Conservation (phyloP, 768 basidiomycete species). For the Phlebiopsis gigantea region DNA sequence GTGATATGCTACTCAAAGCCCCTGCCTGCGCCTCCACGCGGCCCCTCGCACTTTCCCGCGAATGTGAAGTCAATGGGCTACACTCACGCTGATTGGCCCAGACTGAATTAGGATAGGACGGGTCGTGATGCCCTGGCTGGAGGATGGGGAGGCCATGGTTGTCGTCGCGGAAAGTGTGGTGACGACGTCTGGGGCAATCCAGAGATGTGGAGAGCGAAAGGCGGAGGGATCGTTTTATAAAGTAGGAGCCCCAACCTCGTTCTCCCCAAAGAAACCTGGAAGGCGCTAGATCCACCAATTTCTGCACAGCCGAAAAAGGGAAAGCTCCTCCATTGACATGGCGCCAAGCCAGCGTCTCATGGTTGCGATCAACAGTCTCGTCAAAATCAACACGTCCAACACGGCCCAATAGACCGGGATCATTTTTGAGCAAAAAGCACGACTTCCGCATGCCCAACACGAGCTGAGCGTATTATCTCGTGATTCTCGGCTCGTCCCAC, state of each 20-base stretch:
- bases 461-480: not conserved
- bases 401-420: not conserved
- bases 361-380: not conserved
- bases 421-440: not conserved
- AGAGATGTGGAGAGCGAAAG: conserved; percentile 8
- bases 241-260: conserved; percentile 12
- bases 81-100: conserved; percentile 28
- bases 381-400: not conserved
- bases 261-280: conserved; percentile 7
- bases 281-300: not conserved
- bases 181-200: conserved; percentile 15
- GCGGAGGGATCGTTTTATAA: conserved; percentile 8
- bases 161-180: not conserved
- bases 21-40: not conserved
- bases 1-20: not conserved
- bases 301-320: not conserved
- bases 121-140: conserved; percentile 17
- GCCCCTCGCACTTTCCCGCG: not conserved
- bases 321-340: not conserved
- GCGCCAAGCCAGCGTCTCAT: not conserved
- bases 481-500: not conserved
- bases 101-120: conserved; percentile 30
- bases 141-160: conserved; percentile 14
- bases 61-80: not conserved
- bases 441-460: not conserved